Base-by-base conservation (phyloP, 1,284 basidiomycete species). In the Porogramme epimiltina region DNA sequence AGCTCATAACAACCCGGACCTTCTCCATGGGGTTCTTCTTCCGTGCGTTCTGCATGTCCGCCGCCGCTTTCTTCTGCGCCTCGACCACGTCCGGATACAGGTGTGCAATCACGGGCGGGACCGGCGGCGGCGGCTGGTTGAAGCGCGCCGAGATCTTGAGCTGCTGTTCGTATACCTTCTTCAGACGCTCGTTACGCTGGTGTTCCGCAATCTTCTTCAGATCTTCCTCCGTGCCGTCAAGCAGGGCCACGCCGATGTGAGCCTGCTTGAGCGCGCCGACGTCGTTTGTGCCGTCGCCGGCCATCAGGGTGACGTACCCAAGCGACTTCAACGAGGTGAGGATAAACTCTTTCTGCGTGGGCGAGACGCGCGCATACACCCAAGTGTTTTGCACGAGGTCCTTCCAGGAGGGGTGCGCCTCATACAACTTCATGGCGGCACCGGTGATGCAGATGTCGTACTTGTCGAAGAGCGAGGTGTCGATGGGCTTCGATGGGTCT, bases 321-420 rank as follows among this genome's bases (percentile, higher is more conserved):
- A 96, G 82, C 13, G 80, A 79, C 68, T 94, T 93, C 50, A 98
- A 78, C 3, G 90, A 89, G 0, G 92, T 91, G 42, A 98, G 81
- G 70, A 98, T 96, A 68, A 83, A 83, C 69, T 98, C 95, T 73
- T 98, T 98, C 69, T 98, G 95, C 1, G 84, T 73, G 1, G 95
- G 95, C n/a, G 95, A 96, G 19, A 97, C 94, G 46, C 95, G 92
- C 20, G 95, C 95, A 62, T 98, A 98, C 48, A 98, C 95, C 92
- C 93, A 98, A 4, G 93, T 93, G 68, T 96, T 87, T 62, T 94
- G 89, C 9, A 96, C 88, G 40, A 98, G 86, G 55, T 83, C 79
- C 28, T 73, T 79, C 89, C 91, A 95, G 19, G 77, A 74, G 1
- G 84, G 76, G 36, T 70, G 75, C 22, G 73, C 65, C 62, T 89